phyloP scores from a whole-genome alignment of 768 basidiomycete species.

The Mycena rosella region DNA sequence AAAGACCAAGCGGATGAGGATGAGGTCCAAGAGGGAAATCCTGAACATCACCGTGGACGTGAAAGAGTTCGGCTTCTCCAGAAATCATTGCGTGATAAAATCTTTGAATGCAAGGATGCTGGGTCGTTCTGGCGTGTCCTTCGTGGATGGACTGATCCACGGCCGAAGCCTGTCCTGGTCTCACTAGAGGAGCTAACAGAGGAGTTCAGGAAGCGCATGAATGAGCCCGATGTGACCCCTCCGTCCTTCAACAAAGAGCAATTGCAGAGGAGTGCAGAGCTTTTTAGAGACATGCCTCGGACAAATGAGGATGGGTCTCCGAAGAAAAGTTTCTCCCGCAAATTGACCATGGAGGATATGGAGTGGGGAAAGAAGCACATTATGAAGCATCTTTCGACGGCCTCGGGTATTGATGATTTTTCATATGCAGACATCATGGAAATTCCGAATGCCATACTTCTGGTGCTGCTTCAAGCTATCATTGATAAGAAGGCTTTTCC shows the following conservation, averaged over 20 bases:
- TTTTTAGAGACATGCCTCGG: slow-evolving; percentile 8
- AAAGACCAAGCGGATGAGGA: slow-evolving; percentile 6
- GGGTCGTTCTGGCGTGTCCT: slow-evolving; percentile 20
- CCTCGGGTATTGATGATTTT: neutral
- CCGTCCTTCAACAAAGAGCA: slow-evolving; percentile 12
- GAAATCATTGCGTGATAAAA: slow-evolving; percentile 11
- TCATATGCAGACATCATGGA: neutral
- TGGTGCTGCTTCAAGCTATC: neutral
- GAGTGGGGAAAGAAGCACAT: neutral
- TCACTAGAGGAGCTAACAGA: slow-evolving; percentile 6
- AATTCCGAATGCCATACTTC: neutral
- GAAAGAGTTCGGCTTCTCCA: slow-evolving; percentile 3
- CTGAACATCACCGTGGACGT: slow-evolving; percentile 7
- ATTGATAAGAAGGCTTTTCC: neutral
- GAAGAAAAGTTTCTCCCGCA: slow-evolving; percentile 10
- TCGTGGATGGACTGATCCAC: slow-evolving; percentile 17
- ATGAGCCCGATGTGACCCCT: slow-evolving; percentile 4
- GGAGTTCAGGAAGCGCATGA: slow-evolving; percentile 15
- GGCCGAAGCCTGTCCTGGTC: slow-evolving; percentile 12
- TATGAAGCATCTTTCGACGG: neutral
- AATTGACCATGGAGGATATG: neutral
- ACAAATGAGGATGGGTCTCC: slow-evolving; percentile 16
- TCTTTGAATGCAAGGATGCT: slow-evolving; percentile 22
- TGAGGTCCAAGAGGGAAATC: neutral
- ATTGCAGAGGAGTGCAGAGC: neutral